These are phyloP conservation scores for Pseudonitzschia pungens DNA, from an alignment of 108 stramenopile species.

Conservation along the genomic window DNA sequence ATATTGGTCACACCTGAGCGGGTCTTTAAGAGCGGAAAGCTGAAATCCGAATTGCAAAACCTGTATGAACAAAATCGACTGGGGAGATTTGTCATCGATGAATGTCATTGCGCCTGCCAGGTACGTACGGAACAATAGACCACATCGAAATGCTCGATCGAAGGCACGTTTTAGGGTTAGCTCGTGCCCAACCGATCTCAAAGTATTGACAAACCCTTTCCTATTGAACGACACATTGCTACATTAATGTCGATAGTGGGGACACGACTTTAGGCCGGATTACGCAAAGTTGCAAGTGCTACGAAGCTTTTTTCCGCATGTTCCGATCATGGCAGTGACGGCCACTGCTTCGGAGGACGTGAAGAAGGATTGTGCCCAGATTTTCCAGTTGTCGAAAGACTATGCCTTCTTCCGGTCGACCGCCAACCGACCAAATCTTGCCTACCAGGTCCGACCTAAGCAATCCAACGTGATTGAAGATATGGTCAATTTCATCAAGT, in stretches of 20 bases:
- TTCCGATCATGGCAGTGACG: conserved; percentile 78
- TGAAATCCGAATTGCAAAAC: conserved; percentile 70
- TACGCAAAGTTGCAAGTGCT: conserved; percentile 91
- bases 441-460: conserved; percentile 71
- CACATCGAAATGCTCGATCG: no score
- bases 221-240: no score
- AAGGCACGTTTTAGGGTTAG: no score
- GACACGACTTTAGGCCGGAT: conserved; percentile 92
- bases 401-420: conserved; percentile 75
- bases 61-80: conserved; percentile 59
- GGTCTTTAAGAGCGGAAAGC: conserved; percentile 48
- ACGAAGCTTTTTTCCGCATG: conserved; percentile 69
- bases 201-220: no score
- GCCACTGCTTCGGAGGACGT: conserved; percentile 79
- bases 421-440: conserved; percentile 92
- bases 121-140: not conserved
- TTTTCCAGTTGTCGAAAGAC: conserved; percentile 61
- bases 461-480: conserved; percentile 68
- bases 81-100: conserved; percentile 93
- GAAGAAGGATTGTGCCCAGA: conserved; percentile 78
- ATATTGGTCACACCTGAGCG: conserved; percentile 97
- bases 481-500: conserved; percentile 73
- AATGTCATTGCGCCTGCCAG: conserved; percentile 68
- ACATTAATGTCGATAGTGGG: conserved; percentile 40
- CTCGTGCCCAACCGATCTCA: no score